Evolutionary conservation across 305 asterid genomes (phyloP).

Genomic region (Fraxinus sp.): DNA sequence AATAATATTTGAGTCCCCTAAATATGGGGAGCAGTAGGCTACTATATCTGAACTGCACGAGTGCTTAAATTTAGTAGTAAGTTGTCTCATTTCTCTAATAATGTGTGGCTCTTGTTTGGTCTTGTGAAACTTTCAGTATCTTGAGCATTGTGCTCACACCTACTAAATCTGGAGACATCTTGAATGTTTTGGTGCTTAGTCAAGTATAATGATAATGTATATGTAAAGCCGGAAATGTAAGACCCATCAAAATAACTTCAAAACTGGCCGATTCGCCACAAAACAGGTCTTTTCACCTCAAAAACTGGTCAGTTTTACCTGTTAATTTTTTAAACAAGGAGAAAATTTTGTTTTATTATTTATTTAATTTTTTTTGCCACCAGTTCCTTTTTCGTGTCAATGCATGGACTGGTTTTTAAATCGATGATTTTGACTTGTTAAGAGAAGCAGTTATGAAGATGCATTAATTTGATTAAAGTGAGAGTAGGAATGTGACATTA

Average conservation of each 20-base stretch:
- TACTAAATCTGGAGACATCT: not conserved
- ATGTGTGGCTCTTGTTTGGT: not conserved
- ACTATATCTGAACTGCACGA: not conserved
- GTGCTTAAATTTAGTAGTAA: not conserved
- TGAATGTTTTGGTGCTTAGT: not conserved
- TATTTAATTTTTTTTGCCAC: not conserved
- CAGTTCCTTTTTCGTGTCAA: not conserved
- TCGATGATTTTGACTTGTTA: not conserved
- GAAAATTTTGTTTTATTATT: not conserved
- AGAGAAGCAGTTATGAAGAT: not conserved
- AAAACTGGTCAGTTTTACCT: not conserved
- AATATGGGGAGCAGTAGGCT: not conserved
- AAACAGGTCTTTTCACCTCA: not conserved
- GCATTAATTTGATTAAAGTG: not conserved
- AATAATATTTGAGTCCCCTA: not conserved
- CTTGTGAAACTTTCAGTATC: not conserved
- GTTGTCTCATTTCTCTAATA: not conserved
- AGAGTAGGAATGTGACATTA: constrained; percentile 20
- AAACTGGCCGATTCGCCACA: not conserved
- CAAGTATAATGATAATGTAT: not conserved
- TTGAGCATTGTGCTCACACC: not conserved
- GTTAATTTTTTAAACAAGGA: not conserved
- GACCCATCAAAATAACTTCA: not conserved
- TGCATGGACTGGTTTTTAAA: not conserved
- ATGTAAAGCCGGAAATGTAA: not conserved